Conservation (phyloP, 202 grass and related monocot species). For the Sporobolus alterniflorus region DNA sequence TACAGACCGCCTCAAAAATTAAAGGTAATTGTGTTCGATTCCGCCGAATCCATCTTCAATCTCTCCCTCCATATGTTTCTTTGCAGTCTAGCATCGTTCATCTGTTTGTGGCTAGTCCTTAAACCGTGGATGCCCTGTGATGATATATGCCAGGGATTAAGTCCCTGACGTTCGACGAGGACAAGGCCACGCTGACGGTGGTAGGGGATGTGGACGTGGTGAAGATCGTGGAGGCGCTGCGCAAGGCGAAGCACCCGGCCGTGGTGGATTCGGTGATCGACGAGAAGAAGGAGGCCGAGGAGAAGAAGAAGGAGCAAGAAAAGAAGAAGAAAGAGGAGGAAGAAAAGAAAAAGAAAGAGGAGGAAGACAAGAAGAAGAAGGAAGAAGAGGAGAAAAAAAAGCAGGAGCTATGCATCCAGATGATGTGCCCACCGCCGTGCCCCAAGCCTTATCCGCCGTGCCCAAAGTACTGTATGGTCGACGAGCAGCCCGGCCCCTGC, state of each 20-base stretch:
- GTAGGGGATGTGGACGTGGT: constrained; percentile 68
- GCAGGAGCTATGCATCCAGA: background rate
- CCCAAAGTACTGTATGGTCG: constrained; percentile 42
- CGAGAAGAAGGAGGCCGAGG: constrained; percentile 63
- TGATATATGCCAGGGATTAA: constrained; percentile 49
- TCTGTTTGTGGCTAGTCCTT: background rate
- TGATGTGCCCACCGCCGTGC: background rate
- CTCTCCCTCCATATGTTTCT: background rate
- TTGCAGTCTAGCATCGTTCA: background rate
- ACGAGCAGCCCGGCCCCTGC: constrained; percentile 43
- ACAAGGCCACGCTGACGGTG: constrained; percentile 75
- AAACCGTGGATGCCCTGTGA: background rate
- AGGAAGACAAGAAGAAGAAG: constrained; percentile 11
- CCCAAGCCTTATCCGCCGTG: constrained; percentile 2
- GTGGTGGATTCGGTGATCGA: constrained; percentile 48
- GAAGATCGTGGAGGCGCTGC: constrained; percentile 49
- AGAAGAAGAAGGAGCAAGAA: constrained; percentile 52
- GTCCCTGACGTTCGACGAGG: constrained; percentile 61
- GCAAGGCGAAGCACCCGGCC: constrained; percentile 53
- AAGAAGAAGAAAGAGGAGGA: constrained; percentile 27
- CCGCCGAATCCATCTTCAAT: background rate
- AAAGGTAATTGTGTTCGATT: constrained; percentile 29
- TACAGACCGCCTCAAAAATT: constrained; percentile 46
- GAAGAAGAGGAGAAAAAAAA: background rate
- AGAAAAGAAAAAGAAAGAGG: constrained; percentile 15